These are phyloP conservation scores for Phaeosphaeriaceae sp. DNA, from an alignment of 2,329 filamentous ascomycete genomes.

Conservation along the genomic window DNA sequence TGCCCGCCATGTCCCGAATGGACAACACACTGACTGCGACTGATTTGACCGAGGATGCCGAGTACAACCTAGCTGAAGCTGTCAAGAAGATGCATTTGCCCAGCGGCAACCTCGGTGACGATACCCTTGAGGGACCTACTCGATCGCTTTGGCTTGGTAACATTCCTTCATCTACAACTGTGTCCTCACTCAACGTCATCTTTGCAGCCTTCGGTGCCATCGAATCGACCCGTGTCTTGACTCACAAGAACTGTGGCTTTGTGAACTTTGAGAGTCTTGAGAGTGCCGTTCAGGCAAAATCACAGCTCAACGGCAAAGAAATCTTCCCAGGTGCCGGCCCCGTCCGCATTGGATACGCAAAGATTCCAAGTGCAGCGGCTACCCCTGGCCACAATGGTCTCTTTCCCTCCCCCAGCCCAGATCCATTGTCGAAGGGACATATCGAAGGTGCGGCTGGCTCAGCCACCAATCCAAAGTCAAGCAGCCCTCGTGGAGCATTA, in stretches of 20 bases:
- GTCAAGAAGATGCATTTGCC: constrained; percentile 73
- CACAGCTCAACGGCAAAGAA: constrained; percentile 90
- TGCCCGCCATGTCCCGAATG: constrained; percentile 61
- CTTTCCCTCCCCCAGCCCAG: constrained; percentile 90
- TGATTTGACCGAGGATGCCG: constrained; percentile 77
- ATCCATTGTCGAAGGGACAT: constrained; percentile 70
- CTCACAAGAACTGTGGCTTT: constrained; percentile 98
- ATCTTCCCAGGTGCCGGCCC: constrained; percentile 97
- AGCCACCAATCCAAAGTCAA: constrained; percentile 39
- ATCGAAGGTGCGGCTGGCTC: constrained; percentile 47
- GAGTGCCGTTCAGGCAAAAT: constrained; percentile 87
- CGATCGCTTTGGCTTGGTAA: constrained; percentile 96
- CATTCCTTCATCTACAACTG: constrained; percentile 95
- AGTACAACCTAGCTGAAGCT: constrained; percentile 81
- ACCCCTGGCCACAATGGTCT: constrained; percentile 87
- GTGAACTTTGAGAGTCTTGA: constrained; percentile 95
- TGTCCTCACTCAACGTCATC: constrained; percentile 91
- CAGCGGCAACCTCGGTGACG: constrained; percentile 71
- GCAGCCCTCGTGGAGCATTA: constrained; percentile 52
- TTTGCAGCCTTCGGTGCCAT: constrained; percentile 94
- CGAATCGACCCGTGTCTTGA: constrained; percentile 88
- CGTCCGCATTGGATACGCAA: constrained; percentile 95
- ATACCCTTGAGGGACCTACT: constrained; percentile 87
- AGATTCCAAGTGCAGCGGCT: constrained; percentile 86
- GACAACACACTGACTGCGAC: constrained; percentile 77